These are phyloP conservation scores for Aulographum hederae DNA, from an alignment of 2,329 filamentous ascomycete genomes.

Conservation along the genomic window DNA sequence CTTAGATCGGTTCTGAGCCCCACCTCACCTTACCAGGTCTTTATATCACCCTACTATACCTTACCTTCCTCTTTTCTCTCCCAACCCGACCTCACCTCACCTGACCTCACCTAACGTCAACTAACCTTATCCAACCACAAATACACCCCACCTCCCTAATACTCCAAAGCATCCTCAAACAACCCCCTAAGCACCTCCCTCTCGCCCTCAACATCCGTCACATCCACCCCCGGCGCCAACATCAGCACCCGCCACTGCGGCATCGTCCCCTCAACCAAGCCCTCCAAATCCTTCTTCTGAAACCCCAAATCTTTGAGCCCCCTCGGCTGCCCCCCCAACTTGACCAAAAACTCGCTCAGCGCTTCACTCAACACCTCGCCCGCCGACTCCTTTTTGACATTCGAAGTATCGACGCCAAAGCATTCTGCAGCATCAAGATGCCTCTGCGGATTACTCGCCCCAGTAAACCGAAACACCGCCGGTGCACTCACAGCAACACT, in stretches of 20 bases:
- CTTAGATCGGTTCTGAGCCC: too few species aligned
- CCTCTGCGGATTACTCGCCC: slow-evolving; percentile 74
- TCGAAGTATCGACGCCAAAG: slow-evolving; percentile 77
- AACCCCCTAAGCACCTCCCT: slow-evolving; percentile 27
- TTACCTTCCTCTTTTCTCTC: too few species aligned
- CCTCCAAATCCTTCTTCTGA: slow-evolving; percentile 53
- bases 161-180: slow-evolving; percentile 29
- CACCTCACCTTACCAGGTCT: too few species aligned
- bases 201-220: slow-evolving; percentile 25
- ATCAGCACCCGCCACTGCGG: slow-evolving; percentile 82
- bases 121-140: too few species aligned
- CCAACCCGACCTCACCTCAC: too few species aligned
- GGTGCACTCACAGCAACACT: slow-evolving; percentile 87
- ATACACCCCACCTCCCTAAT: slow-evolving; percentile 10
- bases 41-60: too few species aligned
- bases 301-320: slow-evolving; percentile 79
- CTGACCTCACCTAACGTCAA: too few species aligned
- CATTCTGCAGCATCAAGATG: slow-evolving; percentile 78
- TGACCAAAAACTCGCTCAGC: slow-evolving; percentile 59
- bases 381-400: slow-evolving; percentile 75
- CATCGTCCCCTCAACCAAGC: slow-evolving; percentile 81
- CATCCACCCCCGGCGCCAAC: slow-evolving; percentile 63
- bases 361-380: slow-evolving; percentile 79
- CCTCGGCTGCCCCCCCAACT: slow-evolving; percentile 75
- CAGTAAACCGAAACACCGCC: slow-evolving; percentile 87